Evolutionary conservation across 2,329 filamentous ascomycete species (phyloP).

Genomic region (Lizonia empirigonia): DNA sequence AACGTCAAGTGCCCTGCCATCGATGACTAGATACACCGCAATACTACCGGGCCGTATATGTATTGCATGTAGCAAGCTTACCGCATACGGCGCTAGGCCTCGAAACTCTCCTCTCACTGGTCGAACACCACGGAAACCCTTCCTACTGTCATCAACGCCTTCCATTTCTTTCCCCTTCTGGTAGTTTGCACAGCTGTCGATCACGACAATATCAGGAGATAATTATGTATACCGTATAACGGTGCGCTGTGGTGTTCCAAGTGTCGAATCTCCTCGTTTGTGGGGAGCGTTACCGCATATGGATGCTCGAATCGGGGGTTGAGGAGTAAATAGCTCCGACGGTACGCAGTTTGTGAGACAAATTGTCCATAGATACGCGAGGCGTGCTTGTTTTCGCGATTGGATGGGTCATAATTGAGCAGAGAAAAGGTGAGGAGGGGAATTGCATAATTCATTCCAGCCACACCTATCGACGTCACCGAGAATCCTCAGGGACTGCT

Average conservation of each 20-base stretch:
- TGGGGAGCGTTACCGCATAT: background rate
- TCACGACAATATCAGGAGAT: background rate
- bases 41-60: background rate
- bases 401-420: background rate
- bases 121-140: conserved; percentile 3
- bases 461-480: background rate
- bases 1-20: background rate
- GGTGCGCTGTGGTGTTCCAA: background rate
- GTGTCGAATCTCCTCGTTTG: background rate
- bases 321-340: background rate
- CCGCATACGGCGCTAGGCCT: conserved; percentile 7
- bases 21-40: background rate
- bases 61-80: conserved; percentile 8
- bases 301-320: background rate
- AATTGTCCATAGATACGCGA: background rate
- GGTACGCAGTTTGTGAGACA: background rate
- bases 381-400: background rate
- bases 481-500: background rate
- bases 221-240: background rate
- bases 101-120: conserved; percentile 2
- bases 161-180: conserved; percentile 2
- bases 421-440: background rate
- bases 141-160: conserved; percentile 6
- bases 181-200: background rate
- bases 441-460: background rate